A percentile compares a stretch with the other conserved stretches of the same genome.
These are phyloP conservation scores for Hordeum marinum DNA, from an alignment of 176 grass and related monocot genomes.

Conservation along the genomic window DNA sequence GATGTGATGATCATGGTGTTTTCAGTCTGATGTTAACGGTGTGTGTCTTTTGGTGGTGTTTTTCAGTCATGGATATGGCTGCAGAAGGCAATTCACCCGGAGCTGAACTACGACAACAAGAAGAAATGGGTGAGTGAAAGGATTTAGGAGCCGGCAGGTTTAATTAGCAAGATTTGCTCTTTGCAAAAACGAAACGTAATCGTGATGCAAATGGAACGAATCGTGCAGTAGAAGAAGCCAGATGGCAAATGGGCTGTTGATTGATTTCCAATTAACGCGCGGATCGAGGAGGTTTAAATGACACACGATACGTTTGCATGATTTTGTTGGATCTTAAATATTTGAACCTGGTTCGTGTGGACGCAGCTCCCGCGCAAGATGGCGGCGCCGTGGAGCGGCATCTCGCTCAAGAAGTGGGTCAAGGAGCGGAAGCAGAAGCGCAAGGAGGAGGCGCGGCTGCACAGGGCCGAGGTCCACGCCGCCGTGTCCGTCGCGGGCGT, in stretches of 20 bases:
- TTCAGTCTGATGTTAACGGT: neutral
- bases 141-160: too few relatives aligned
- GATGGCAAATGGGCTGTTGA: neutral
- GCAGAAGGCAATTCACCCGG: conserved; percentile 98
- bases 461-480: conserved; percentile 80
- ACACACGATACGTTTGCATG: neutral
- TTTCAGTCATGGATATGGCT: conserved; percentile 92
- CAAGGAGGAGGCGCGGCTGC: conserved; percentile 81
- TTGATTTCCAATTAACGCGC: conserved; percentile 10
- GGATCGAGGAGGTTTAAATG: conserved; percentile 1
- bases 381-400: conserved; percentile 56
- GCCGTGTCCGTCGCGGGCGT: conserved; percentile 82
- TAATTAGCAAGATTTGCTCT: too few relatives aligned
- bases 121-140: conserved; percentile 92
- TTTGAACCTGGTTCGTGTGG: neutral
- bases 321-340: neutral
- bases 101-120: conserved; percentile 84
- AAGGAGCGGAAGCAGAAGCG: conserved; percentile 93
- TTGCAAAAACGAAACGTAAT: neutral
- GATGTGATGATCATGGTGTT: neutral
- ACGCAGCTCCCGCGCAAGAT: conserved; percentile 77
- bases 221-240: neutral
- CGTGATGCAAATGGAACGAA: conserved; percentile 6
- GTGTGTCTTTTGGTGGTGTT: neutral
- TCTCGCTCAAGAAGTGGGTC: conserved; percentile 91